Evolutionary conservation across 2,329 filamentous ascomycete species (phyloP).

Genomic region (Aspergillus luchuensis): DNA sequence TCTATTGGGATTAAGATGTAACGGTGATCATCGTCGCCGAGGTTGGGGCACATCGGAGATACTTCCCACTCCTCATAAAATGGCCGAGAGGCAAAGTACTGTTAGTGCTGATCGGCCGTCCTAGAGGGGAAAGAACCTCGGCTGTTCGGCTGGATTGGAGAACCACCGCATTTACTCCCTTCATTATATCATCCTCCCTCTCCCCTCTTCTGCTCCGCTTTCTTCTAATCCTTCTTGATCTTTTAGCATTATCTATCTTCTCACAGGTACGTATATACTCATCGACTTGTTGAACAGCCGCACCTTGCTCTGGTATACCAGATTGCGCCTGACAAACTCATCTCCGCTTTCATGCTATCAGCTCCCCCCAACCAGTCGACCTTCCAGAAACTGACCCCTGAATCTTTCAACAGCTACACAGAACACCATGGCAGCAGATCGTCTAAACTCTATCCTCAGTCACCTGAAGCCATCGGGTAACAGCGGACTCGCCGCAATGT

Average conservation of each 20-base stretch:
- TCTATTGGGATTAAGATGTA: no score
- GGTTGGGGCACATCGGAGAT: not conserved
- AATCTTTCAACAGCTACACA: not conserved
- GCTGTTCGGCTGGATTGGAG: constrained; percentile 14
- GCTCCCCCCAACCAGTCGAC: not conserved
- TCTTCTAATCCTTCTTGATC: not conserved
- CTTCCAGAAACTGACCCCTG: not conserved
- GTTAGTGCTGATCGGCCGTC: not conserved
- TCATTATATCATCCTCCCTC: constrained; percentile 2
- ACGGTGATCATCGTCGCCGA: not conserved
- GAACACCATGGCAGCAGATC: constrained; percentile 72
- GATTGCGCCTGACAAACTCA: not conserved
- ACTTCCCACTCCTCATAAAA: not conserved
- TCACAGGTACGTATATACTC: not conserved
- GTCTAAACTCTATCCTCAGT: constrained; percentile 83
- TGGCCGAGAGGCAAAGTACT: not conserved
- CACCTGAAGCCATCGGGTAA: constrained; percentile 72
- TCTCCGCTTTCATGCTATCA: not conserved
- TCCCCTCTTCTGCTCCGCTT: not conserved
- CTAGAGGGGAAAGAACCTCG: constrained; percentile 14
- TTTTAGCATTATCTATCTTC: not conserved
- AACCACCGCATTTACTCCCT: not conserved
- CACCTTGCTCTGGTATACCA: not conserved
- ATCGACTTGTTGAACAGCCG: not conserved
- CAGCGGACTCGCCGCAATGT: constrained; percentile 75